A percentile compares a stretch with the other conserved stretches of the same genome.
These are phyloP conservation scores for Sistotremastrum niveocremeum DNA, from an alignment of 768 basidiomycete genomes.

Conservation along the genomic window DNA sequence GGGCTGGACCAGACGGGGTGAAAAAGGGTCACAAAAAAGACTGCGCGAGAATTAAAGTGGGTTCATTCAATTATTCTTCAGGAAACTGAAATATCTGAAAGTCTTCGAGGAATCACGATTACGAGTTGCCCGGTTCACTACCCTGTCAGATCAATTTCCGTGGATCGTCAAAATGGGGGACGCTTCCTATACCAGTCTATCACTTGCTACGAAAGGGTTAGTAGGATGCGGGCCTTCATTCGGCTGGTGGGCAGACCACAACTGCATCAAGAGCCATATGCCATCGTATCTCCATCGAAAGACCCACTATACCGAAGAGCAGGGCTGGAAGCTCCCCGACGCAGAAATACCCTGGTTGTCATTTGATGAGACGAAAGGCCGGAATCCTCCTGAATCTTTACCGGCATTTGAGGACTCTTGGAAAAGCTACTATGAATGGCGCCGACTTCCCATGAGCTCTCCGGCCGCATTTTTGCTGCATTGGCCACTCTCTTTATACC, in stretches of 20 bases:
- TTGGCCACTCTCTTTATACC: constrained; percentile 6
- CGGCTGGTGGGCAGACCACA: constrained; percentile 21
- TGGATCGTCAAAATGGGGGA: constrained; percentile 31
- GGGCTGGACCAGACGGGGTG: too few species aligned
- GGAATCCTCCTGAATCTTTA: constrained; percentile 1
- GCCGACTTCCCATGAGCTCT: constrained; percentile 3
- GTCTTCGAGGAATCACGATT: constrained; percentile 23
- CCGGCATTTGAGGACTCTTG: constrained; percentile 5
- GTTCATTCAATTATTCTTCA: constrained; percentile 1
- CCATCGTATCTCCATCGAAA: too few species aligned
- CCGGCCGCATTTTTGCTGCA: constrained; percentile 5
- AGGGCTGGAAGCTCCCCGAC: constrained; percentile 5
- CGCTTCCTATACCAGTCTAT: constrained; percentile 21
- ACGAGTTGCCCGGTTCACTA: constrained; percentile 18
- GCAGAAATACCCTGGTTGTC: constrained; percentile 6
- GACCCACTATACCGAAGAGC: not conserved
- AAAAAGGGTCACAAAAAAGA: constrained; percentile 15
- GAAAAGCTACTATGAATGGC: constrained; percentile 8
- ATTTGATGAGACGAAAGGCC: not conserved
- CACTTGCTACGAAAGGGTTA: constrained; percentile 23
- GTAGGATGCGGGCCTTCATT: constrained; percentile 22
- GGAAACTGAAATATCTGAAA: not conserved
- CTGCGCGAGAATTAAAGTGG: constrained; percentile 22
- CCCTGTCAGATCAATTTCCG: constrained; percentile 24
- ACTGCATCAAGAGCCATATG: too few species aligned